Percentiles rank a stretch among this genome's conserved stretches.
Conservation (phyloP, 768 basidiomycete genomes). For the Pleurotus djamor region DNA sequence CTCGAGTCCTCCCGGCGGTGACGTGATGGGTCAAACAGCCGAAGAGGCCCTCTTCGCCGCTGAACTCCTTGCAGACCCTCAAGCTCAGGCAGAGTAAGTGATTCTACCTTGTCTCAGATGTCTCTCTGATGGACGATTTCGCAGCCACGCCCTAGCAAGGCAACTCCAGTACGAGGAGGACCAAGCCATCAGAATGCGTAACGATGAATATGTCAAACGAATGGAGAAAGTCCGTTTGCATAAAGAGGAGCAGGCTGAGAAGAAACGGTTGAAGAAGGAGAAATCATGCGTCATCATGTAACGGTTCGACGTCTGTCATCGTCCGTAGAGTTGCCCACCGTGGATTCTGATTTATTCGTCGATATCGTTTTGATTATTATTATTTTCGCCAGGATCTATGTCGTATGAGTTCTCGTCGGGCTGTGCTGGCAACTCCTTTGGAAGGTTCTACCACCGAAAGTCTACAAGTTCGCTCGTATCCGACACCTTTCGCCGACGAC, state of each 20-base stretch:
- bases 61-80: constrained; percentile 38
- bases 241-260: neutral
- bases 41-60: constrained; percentile 54
- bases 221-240: neutral
- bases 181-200: constrained; percentile 30
- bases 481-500: too few relatives aligned
- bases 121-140: constrained; percentile 1
- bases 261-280: constrained; percentile 6
- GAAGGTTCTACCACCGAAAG: too few relatives aligned
- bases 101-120: neutral
- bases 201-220: neutral
- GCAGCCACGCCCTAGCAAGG: constrained; percentile 37
- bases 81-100: constrained; percentile 59
- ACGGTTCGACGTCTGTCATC: neutral
- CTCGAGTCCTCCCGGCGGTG: constrained; percentile 73
- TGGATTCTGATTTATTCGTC: neutral
- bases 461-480: too few relatives aligned
- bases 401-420: too few relatives aligned
- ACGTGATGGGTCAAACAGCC: constrained; percentile 73
- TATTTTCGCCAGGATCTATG: neutral
- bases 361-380: neutral
- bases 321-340: neutral
- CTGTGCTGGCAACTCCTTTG: too few relatives aligned
- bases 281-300: constrained; percentile 7
- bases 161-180: constrained; percentile 86